Conservation (phyloP, 371 early-diverging fungal species). For the Zychaea mexicana region DNA sequence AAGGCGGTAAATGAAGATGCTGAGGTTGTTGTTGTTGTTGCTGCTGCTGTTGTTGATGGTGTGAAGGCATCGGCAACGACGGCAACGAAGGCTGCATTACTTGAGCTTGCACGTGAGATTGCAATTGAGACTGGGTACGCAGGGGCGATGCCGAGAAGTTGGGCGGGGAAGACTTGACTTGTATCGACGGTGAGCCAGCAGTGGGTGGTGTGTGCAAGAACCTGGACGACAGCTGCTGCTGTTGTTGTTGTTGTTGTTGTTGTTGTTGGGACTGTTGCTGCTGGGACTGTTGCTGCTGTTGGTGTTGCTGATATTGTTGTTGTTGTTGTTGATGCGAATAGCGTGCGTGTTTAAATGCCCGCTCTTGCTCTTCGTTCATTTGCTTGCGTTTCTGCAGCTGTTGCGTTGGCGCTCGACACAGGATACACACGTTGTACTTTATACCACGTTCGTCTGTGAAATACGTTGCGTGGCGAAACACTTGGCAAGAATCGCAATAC, state of each 20-base stretch:
- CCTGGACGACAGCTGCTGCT: slow-evolving; percentile 4
- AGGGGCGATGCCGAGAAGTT: slow-evolving; percentile 21
- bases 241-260: slow-evolving; percentile 12
- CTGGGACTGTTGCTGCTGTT: slow-evolving; percentile 12
- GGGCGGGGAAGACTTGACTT: slow-evolving; percentile 18
- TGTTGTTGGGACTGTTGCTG: slow-evolving; percentile 8
- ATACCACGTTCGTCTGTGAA: slow-evolving; percentile 16
- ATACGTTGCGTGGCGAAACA: slow-evolving; percentile 9
- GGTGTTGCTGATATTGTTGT: neutral
- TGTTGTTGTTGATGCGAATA: slow-evolving; percentile 12
- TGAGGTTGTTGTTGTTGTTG: slow-evolving; percentile 19
- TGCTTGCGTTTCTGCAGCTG: slow-evolving; percentile 19
- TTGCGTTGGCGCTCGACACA: slow-evolving; percentile 13
- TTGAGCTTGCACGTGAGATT: slow-evolving; percentile 30
- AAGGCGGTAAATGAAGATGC: slow-evolving; percentile 1
- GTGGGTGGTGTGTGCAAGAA: slow-evolving; percentile 6
- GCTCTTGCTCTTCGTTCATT: slow-evolving; percentile 15
- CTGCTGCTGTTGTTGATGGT: slow-evolving; percentile 20
- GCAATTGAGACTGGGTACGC: slow-evolving; percentile 33
- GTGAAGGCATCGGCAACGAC: slow-evolving; percentile 16
- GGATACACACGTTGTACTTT: slow-evolving; percentile 13
- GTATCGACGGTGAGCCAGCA: slow-evolving; percentile 2
- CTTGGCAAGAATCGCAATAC: slow-evolving; percentile 13
- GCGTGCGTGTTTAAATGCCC: slow-evolving; percentile 16
- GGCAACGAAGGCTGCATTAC: slow-evolving; percentile 21